Conservation (phyloP, 805 yeast species). For the Metschnikowia colocasiae region DNA sequence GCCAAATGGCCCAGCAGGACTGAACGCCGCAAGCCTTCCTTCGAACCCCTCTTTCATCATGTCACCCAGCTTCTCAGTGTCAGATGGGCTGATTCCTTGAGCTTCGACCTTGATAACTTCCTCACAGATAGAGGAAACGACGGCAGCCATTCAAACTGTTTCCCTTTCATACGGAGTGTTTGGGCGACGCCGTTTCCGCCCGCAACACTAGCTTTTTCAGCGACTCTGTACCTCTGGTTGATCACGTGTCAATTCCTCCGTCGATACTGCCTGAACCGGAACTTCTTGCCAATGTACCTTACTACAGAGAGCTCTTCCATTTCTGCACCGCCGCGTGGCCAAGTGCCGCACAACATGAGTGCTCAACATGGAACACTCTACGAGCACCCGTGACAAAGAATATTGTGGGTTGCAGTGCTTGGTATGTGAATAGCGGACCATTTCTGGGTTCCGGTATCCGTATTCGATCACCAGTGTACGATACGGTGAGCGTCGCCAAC, state of each 20-base stretch:
- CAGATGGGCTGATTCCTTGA: not conserved
- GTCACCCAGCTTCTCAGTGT: not conserved
- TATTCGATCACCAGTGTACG: too few species aligned
- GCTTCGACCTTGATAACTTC: constrained; percentile 4
- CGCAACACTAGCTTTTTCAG: not conserved
- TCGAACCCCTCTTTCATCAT: not conserved
- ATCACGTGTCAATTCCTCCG: constrained; percentile 27
- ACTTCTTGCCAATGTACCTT: constrained; percentile 53
- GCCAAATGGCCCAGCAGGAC: not conserved
- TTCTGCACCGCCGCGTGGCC: too few species aligned
- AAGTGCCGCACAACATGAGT: too few species aligned
- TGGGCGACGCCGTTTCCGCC: not conserved
- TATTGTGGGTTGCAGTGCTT: too few species aligned
- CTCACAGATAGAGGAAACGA: constrained; percentile 1
- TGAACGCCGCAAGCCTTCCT: not conserved
- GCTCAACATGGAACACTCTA: too few species aligned
- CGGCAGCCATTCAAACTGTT: not conserved
- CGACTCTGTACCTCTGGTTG: not conserved
- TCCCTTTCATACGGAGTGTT: not conserved
- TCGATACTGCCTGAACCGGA: constrained; percentile 51
- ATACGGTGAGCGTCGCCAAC: too few species aligned
- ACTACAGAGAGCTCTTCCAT: constrained; percentile 57
- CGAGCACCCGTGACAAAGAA: too few species aligned
- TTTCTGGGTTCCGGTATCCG: too few species aligned
- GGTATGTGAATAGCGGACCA: too few species aligned